Percentiles rank a stretch among this genome's conserved stretches.
phyloP scores from a whole-genome alignment of 805 yeast genomes.

The Priceomyces medius region DNA sequence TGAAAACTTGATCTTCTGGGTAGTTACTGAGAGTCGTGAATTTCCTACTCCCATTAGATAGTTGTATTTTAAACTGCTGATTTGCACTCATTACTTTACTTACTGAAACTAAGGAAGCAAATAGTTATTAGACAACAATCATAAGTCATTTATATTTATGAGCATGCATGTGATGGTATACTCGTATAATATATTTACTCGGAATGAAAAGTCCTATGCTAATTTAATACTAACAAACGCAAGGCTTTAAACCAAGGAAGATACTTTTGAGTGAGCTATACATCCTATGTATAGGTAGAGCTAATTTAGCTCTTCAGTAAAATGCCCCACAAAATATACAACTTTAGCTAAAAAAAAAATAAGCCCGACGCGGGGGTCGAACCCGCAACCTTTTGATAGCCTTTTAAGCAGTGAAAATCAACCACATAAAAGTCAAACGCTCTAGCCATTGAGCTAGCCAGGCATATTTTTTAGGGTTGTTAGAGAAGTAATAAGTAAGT shows the following conservation, averaged over 20 bases:
- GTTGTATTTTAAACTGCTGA: constrained; percentile 10
- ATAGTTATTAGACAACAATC: no score
- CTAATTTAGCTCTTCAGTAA: no score
- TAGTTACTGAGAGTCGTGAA: constrained; percentile 22
- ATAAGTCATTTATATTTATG: not conserved
- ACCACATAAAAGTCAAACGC: constrained; percentile 5
- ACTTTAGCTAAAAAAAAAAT: not conserved
- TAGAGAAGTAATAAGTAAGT: no score
- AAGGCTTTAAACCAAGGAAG: no score
- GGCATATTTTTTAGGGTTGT: constrained; percentile 2
- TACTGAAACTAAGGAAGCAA: no score
- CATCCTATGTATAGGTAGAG: no score
- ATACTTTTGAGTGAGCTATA: no score
- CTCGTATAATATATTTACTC: no score
- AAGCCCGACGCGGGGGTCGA: constrained; percentile 14
- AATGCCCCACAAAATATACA: not conserved
- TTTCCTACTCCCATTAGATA: constrained; percentile 15
- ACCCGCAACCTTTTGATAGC: constrained; percentile 13
- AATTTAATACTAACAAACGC: no score
- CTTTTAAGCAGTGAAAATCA: not conserved
- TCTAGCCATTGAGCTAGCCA: constrained; percentile 8
- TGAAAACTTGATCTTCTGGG: constrained; percentile 15
- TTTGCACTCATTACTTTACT: not conserved
- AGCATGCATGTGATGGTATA: not conserved
- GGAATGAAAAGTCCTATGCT: no score